Evolutionary conservation across 352 stramenopile genomes (phyloP).

Genomic region (Pseudoperonospora humuli): DNA sequence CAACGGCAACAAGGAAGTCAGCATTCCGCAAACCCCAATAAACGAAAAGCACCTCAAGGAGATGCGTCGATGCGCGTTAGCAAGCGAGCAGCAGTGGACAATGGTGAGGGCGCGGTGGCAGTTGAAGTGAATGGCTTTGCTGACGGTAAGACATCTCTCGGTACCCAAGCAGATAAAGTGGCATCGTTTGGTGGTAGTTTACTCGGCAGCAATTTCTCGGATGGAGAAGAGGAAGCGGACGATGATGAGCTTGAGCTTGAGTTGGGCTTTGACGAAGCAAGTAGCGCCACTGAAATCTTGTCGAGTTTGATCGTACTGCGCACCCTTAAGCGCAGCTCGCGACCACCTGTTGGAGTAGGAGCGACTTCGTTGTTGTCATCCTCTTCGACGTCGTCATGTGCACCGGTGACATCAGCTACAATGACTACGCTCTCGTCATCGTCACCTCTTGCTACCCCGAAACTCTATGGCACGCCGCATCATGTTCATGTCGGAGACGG

Average conservation of each 20-base stretch:
- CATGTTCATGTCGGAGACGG: conserved; percentile 18
- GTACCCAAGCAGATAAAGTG: conserved; percentile 10
- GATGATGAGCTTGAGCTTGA: conserved; percentile 55
- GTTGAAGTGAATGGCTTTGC: conserved; percentile 18
- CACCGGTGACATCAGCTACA: conserved; percentile 21
- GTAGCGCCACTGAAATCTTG: conserved; percentile 68
- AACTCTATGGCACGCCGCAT: conserved; percentile 24
- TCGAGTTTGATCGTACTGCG: conserved; percentile 72
- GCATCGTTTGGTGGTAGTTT: conserved; percentile 29
- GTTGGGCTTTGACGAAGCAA: conserved; percentile 58
- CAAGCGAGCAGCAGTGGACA: conserved; percentile 36
- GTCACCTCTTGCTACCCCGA: conserved; percentile 27
- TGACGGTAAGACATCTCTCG: conserved; percentile 10
- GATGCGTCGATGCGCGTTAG: conserved; percentile 24
- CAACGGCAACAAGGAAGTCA: conserved; percentile 15
- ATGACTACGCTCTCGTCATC: conserved; percentile 30
- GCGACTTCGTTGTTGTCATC: conserved; percentile 42
- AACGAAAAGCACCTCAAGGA: conserved; percentile 38
- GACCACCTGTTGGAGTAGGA: conserved; percentile 27
- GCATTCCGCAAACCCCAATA: conserved; percentile 14
- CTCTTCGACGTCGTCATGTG: conserved; percentile 27
- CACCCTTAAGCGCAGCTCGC: conserved; percentile 53
- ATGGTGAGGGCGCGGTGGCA: conserved; percentile 8
- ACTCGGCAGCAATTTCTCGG: conserved; percentile 22
- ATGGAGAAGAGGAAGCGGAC: conserved; percentile 28